Base-by-base conservation (phyloP, 352 stramenopile species). In the Phytophthora nicotianae region DNA sequence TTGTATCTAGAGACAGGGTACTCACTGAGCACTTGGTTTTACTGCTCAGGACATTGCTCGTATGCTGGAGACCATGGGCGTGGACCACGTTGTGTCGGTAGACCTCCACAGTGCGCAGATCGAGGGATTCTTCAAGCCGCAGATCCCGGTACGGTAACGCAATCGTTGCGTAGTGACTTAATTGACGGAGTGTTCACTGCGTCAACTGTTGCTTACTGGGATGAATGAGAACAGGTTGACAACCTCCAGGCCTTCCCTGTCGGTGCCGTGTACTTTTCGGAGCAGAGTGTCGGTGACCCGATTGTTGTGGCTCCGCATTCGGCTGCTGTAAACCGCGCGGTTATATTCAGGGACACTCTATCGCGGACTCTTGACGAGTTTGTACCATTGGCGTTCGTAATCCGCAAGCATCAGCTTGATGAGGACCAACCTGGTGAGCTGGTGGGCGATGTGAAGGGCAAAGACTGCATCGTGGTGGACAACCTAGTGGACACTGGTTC, bases 61-160 rank as follows among this genome's bases (percentile, higher is more conserved):
- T 24, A 96, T 96, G 87, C 83, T 96, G 6, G 85, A 96, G 62
- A 88, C 90, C n/a, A 94, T 96, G 86, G 87, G 87, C 23, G 86
- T 96, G 54, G 86, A 96, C 55, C 87, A 94, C 62, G 85, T 96
- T 19, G 86, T 96, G 63, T 94, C 87, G 0, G 84, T 96, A 20
- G 85, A 96, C 41, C 73, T 96, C n/a, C 87, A 96, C 74, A 96
- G 85, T 41, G 81, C 85, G 33, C 87, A 96, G 65, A 92, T 94
- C 52, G 87, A 96, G 65, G 87, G 87, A 17, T 96, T 96, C 50
- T 96, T 96, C 69, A 92, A 93, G 59, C 87, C 87, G 7, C 71
- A 89, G 49, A 89, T 96, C 33, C 85, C 87, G 20, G 85, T 89
- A 67, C 43, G 62, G 13, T 23, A 14, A 3, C 11, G 9, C 33